phyloP scores from a whole-genome alignment of 2,329 filamentous ascomycete genomes.

The Scorias spongiosa region DNA sequence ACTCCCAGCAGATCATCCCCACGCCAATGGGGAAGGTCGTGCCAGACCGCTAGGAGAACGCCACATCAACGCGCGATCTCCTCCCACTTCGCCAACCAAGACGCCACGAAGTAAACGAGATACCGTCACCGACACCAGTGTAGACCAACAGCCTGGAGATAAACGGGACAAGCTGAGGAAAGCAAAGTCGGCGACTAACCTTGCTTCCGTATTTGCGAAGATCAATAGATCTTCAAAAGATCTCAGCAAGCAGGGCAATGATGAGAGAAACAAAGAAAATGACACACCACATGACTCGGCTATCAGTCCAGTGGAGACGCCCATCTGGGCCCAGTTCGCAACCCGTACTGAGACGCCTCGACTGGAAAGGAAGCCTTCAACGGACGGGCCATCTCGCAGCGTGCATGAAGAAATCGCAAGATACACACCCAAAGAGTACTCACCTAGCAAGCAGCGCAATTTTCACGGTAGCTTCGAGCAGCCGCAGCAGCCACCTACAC shows the following conservation, averaged over 20 bases:
- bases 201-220: constrained; percentile 61
- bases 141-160: constrained; percentile 8
- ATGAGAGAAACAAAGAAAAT: constrained; percentile 67
- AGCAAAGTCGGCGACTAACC: constrained; percentile 67
- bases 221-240: constrained; percentile 53
- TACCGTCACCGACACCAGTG: constrained; percentile 4
- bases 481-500: constrained; percentile 33
- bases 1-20: constrained; percentile 36
- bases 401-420: constrained; percentile 40
- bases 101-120: constrained; percentile 13
- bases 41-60: constrained; percentile 15
- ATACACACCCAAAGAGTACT: constrained; percentile 45
- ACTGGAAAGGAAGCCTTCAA: background rate
- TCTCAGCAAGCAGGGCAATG: constrained; percentile 30
- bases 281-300: constrained; percentile 43
- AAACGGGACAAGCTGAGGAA: constrained; percentile 39
- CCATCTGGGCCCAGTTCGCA: constrained; percentile 67
- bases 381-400: constrained; percentile 9
- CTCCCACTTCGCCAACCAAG: constrained; percentile 16
- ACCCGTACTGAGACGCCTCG: constrained; percentile 8
- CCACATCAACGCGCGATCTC: constrained; percentile 18
- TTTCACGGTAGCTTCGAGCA: constrained; percentile 25
- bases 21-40: constrained; percentile 14
- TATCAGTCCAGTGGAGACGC: constrained; percentile 38
- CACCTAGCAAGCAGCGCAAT: constrained; percentile 46